Evolutionary conservation across 306 rosid genomes (phyloP), one percentile per base, ranked within the genome.

Genomic region (Malus asiatica): DNA sequence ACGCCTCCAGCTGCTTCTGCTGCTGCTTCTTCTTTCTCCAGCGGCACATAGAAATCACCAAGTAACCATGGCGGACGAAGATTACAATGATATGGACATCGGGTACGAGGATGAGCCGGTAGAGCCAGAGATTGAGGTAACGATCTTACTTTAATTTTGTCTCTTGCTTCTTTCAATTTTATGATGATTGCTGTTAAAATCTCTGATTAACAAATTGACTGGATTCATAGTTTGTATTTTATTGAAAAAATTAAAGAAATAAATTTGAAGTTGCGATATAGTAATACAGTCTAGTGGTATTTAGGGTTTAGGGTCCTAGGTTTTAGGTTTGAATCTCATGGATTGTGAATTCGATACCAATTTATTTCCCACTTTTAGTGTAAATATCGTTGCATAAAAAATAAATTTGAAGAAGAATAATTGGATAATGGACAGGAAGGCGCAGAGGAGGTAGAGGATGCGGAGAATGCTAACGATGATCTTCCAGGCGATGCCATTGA

Each of bases 41-140:
- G 66, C 35, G 35, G 16, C 35, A 25, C 35, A 25, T 5, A 23
- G 66, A 27, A 61, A 25, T 58, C 63, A 11, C 55, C 81, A 13
- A 71, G 44, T 33, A 65, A 38, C 51, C 64, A 82, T 82, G 89
- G 89, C 86, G 81, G 89, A 86, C 76, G 87, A 86, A 3, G 84
- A 86, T 19, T 79, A 80, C 74, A 82, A 77, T 52, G 89, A 86
- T 4, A 22, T 77, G 64, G 89, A 86, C 38, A 77, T 80, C 33
- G 84, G 89, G 65, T 94, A 91, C 60, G 94, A 88, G 57, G 98
- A 93, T 44, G 97, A 94, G 78, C 97, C 97, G 0, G 80, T 80
- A 3, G 97, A 94, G 86, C 98, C 97, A 11, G 96, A 91, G 76
- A 89, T 94, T 40, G 98, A 94, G 84, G 98, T 90, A 67, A 48